Conservation (phyloP, 306 rosid species). For the Myrica gale region DNA sequence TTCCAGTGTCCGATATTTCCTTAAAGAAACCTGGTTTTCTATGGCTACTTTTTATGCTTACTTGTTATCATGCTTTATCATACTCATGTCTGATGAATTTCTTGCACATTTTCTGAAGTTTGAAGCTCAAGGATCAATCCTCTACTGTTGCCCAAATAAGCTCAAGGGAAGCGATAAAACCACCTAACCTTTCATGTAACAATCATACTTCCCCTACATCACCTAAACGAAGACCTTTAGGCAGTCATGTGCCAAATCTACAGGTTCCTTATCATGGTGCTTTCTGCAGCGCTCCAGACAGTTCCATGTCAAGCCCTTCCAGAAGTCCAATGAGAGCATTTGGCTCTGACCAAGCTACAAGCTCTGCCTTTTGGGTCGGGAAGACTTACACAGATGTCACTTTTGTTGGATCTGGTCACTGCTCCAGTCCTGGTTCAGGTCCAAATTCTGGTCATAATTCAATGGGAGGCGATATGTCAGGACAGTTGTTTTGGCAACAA, state of each 20-base stretch:
- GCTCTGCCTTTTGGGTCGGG: conserved; percentile 54
- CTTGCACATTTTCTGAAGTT: conserved; percentile 48
- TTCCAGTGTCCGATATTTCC: conserved; percentile 24
- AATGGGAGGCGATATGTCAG: conserved; percentile 96
- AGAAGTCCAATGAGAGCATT: conserved; percentile 64
- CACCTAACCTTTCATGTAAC: conserved; percentile 49
- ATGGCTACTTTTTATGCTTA: conserved; percentile 20
- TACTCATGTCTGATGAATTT: conserved; percentile 39
- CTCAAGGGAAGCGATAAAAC: conserved; percentile 57
- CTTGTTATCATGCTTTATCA: conserved; percentile 23
- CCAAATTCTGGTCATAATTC: conserved; percentile 98
- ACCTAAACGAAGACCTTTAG: conserved; percentile 75
- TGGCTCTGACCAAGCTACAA: conserved; percentile 54
- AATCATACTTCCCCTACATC: conserved; percentile 54
- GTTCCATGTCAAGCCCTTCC: conserved; percentile 75
- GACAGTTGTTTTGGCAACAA: conserved; percentile 63
- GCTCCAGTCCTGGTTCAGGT: conserved; percentile 99
- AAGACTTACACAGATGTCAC: conserved; percentile 50
- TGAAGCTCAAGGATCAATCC: conserved; percentile 67
- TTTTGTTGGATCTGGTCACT: conserved; percentile 78
- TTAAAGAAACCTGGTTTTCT: conserved; percentile 20
- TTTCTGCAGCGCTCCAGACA: conserved; percentile 85
- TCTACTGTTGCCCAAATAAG: conserved; percentile 42
- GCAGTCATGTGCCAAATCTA: conserved; percentile 81
- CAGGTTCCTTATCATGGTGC: conserved; percentile 83